phyloP scores from a whole-genome alignment of 2,329 filamentous ascomycete species.

The Monosporascus sp. region DNA sequence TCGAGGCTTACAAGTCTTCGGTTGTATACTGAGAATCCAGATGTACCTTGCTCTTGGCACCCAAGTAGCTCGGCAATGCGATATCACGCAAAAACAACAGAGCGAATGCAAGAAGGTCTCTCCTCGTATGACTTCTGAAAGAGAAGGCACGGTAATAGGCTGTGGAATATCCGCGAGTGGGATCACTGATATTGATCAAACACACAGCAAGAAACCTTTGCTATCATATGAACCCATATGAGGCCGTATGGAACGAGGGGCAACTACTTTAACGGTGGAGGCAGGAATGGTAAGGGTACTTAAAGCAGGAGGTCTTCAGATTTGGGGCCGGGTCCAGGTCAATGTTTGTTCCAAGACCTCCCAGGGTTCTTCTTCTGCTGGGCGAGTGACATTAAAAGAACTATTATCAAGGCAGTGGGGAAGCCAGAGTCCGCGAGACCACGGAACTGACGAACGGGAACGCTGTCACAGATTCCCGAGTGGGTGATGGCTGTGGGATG shows the following conservation, averaged over 20 bases:
- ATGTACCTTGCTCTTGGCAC: slow-evolving; percentile 5
- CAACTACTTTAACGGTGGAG: slow-evolving; percentile 22
- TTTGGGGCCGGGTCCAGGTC: neutral
- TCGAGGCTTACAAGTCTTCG: slow-evolving; percentile 12
- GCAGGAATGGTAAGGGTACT: slow-evolving; percentile 23
- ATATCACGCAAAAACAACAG: slow-evolving; percentile 17
- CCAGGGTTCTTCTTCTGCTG: slow-evolving; percentile 13
- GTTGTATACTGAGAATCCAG: slow-evolving; percentile 10
- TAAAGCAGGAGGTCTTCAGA: slow-evolving; percentile 15
- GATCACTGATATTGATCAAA: neutral
- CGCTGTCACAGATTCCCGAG: slow-evolving; percentile 13
- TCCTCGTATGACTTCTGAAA: neutral
- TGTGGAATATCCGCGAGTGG: neutral
- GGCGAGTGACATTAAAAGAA: slow-evolving; percentile 13
- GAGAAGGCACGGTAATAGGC: neutral
- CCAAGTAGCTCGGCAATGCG: slow-evolving; percentile 8
- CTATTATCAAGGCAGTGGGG: slow-evolving; percentile 20
- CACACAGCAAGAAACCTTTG: neutral
- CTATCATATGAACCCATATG: neutral
- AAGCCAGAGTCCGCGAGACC: slow-evolving; percentile 20
- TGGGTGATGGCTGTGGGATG: slow-evolving; percentile 14
- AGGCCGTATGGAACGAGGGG: slow-evolving; percentile 2
- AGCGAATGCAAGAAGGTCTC: neutral
- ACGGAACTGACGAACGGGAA: slow-evolving; percentile 22
- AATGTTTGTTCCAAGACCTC: neutral